Percentiles rank a stretch among this genome's conserved stretches.
Evolutionary conservation across 2,329 filamentous ascomycete species (phyloP).

Genomic region (Bipolaris victoriae): DNA sequence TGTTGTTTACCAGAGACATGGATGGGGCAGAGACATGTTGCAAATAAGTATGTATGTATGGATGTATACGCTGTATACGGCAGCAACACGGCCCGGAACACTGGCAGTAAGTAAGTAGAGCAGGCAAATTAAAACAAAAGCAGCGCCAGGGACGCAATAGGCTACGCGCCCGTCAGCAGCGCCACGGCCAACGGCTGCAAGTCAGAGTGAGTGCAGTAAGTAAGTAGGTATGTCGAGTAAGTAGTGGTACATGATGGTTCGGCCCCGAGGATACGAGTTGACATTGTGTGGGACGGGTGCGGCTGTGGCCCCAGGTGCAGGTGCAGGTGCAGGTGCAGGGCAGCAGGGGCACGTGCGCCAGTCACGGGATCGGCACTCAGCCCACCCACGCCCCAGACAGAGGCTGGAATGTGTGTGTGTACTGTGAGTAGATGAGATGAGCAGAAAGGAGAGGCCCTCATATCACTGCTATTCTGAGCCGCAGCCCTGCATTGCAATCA

Average conservation of each 20-base stretch:
- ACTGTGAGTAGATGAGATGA: background rate
- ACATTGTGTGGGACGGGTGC: background rate
- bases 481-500: background rate
- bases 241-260: too few relatives aligned
- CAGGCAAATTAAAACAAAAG: too few relatives aligned
- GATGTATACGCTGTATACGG: background rate
- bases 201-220: background rate
- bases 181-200: background rate
- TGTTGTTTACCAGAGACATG: constrained; percentile 8
- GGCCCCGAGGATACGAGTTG: background rate
- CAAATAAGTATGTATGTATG: too few relatives aligned
- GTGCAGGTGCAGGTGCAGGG: background rate
- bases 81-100: background rate
- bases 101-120: too few relatives aligned
- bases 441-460: constrained; percentile 1
- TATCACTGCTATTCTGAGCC: background rate
- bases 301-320: background rate
- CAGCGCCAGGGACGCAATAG: too few relatives aligned
- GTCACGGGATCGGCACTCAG: background rate
- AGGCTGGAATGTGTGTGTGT: background rate
- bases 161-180: too few relatives aligned
- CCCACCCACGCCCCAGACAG: background rate
- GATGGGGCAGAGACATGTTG: background rate
- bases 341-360: background rate
- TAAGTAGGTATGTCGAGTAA: too few relatives aligned